Evolutionary conservation across 139 green algal genomes (phyloP), one percentile per base, ranked within the genome.

Genomic region (Cymbomonas tetramitiformis): DNA sequence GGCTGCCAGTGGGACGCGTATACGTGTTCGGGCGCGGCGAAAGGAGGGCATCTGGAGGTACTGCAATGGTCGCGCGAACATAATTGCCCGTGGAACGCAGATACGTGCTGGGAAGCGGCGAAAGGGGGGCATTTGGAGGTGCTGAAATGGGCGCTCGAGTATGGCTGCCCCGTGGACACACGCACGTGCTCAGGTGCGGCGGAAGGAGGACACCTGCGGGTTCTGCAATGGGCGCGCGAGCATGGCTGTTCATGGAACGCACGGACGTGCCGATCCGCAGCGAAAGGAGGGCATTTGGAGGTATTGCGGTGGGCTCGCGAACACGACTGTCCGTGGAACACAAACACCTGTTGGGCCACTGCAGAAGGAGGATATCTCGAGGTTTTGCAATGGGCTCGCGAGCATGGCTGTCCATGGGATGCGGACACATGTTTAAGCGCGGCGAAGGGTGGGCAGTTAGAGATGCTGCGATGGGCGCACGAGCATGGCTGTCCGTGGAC

Each of bases 391-490:
- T 50, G 41, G 41, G 41, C 23, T 23, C 29, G 29, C 29, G 28
- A 46, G 29, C 15, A 59, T 23, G 51, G 51, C n/a, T 62, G 53
- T 23, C 56, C 56, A n/a, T 64, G 56, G 56, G 55, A 31, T 21
- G 24, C 12, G 8, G 25, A 15, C 18, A 34, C 41, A 15, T 56
- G 25, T 29, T 2, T 15, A 18, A 32, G 10, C 12, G 56, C 56
- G 24, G 41, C 40, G 3, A 1, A n/a, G 28, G 43, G 43, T 7
- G 56, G 56, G 1, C 41, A 56, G 29, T 30, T 64, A 18, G 40
- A 38, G 6, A 29, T 59, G 51, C 29, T 59, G 30, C 8, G 47
- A 33, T 59, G 31, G 30, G 19, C 25, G 30, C 31, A 28, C 10
- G 26, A 51, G 33, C n/a, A 59, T n/a, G 51, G 51, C 26, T 46